Evolutionary conservation across 2,329 filamentous ascomycete species (phyloP).

Genomic region (Emmonsia crescens): DNA sequence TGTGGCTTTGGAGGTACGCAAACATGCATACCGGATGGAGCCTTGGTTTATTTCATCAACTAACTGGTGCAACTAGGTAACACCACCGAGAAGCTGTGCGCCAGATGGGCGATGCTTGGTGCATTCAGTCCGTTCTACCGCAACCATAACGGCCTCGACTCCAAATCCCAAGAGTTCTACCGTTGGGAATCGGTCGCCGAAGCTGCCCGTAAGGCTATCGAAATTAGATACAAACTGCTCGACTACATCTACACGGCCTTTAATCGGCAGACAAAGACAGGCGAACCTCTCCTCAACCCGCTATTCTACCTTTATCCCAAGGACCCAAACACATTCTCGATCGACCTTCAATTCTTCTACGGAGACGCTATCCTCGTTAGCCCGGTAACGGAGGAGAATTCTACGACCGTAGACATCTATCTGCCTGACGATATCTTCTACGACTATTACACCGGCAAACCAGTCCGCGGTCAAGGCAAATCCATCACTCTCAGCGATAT

Average conservation of each 20-base stretch:
- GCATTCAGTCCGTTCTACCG: constrained; percentile 68
- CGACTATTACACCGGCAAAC: constrained; percentile 46
- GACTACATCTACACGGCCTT: constrained; percentile 71
- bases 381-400: constrained; percentile 43
- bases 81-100: constrained; percentile 57
- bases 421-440: constrained; percentile 50
- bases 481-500: constrained; percentile 37
- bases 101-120: constrained; percentile 63
- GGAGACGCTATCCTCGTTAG: constrained; percentile 47
- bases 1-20: constrained; percentile 56
- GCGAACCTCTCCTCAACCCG: constrained; percentile 56
- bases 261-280: constrained; percentile 48
- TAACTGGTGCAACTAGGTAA: constrained; percentile 23
- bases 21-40: background rate
- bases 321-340: constrained; percentile 42
- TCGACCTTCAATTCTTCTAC: constrained; percentile 50
- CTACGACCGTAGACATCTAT: constrained; percentile 44
- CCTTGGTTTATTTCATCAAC: background rate
- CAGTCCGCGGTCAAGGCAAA: constrained; percentile 37
- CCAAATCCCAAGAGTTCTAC: constrained; percentile 61
- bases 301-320: constrained; percentile 61
- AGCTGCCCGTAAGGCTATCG: constrained; percentile 58
- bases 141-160: constrained; percentile 52
- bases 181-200: constrained; percentile 52
- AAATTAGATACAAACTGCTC: constrained; percentile 62